Conservation (phyloP, 306 rosid species). For the Prunus dulcis region DNA sequence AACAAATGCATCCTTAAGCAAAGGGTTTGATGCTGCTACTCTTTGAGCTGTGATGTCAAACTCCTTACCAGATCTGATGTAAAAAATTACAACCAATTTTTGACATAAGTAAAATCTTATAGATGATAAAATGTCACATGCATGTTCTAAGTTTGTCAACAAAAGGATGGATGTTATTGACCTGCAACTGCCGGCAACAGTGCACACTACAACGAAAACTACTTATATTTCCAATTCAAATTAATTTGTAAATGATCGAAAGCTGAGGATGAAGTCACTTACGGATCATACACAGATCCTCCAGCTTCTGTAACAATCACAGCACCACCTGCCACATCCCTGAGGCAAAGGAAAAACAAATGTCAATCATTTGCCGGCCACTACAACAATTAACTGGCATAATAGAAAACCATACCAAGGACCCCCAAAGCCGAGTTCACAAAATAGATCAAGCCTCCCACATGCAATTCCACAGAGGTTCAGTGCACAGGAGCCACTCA, state of each 20-base stretch:
- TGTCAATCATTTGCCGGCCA: background rate
- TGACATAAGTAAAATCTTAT: background rate
- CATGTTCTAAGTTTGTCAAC: background rate
- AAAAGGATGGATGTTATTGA: background rate
- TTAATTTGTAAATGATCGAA: slow-evolving; percentile 1
- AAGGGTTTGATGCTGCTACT: slow-evolving; percentile 88
- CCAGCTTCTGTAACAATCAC: slow-evolving; percentile 96
- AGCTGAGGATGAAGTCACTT: slow-evolving; percentile 48
- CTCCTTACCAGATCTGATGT: slow-evolving; percentile 81
- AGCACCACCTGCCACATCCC: slow-evolving; percentile 99
- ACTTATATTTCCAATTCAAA: slow-evolving; percentile 25
- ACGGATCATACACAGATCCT: slow-evolving; percentile 92
- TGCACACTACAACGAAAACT: slow-evolving; percentile 4
- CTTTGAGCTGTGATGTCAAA: slow-evolving; percentile 79
- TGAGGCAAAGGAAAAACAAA: slow-evolving; percentile 24
- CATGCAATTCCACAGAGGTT: slow-evolving; percentile 95
- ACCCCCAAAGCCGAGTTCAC: slow-evolving; percentile 77
- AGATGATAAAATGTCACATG: background rate
- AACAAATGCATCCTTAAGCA: slow-evolving; percentile 68
- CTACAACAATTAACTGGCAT: background rate
- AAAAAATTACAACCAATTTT: slow-evolving; percentile 32
- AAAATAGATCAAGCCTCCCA: slow-evolving; percentile 87
- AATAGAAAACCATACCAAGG: slow-evolving; percentile 63
- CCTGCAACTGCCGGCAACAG: slow-evolving; percentile 13
- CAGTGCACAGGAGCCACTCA: slow-evolving; percentile 92